Conservation (phyloP, 208 protist genomes). For the Leishmania tarentolae region DNA sequence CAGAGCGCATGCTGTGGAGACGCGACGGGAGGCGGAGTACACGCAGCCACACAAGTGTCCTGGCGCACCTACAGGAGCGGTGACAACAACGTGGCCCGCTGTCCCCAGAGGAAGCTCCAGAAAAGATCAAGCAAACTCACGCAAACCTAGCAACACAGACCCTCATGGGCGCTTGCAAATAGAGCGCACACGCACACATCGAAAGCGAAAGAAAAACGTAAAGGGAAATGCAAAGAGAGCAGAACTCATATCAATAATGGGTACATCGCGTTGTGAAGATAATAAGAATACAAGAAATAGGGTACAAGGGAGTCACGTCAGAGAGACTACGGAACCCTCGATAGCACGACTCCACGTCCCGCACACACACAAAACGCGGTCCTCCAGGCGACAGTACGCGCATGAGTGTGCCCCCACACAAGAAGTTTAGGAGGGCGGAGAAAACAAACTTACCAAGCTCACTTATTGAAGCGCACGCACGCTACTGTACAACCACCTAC, state of each 20-base stretch:
- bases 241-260: neutral
- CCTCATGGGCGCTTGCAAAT: neutral
- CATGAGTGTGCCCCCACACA: neutral
- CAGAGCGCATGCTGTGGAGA: neutral
- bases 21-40: neutral
- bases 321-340: too few species aligned
- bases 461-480: fast-evolving
- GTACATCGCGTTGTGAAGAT: neutral
- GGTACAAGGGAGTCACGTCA: neutral
- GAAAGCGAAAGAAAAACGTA: constrained; percentile 16
- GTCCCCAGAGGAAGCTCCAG: neutral
- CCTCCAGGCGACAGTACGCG: neutral
- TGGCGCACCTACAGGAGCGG: neutral
- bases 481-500: too few species aligned
- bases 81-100: neutral
- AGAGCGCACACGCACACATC: constrained; percentile 13
- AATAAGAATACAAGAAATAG: neutral
- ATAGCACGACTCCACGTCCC: neutral
- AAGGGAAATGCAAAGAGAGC: neutral
- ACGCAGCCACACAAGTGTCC: neutral
- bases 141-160: neutral
- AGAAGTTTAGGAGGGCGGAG: neutral
- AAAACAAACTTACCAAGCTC: neutral
- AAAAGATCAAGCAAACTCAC: neutral
- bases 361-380: neutral